These are phyloP conservation scores for Myriosclerotinia curreyana DNA, from an alignment of 2,329 filamentous ascomycete genomes.

Conservation along the genomic window DNA sequence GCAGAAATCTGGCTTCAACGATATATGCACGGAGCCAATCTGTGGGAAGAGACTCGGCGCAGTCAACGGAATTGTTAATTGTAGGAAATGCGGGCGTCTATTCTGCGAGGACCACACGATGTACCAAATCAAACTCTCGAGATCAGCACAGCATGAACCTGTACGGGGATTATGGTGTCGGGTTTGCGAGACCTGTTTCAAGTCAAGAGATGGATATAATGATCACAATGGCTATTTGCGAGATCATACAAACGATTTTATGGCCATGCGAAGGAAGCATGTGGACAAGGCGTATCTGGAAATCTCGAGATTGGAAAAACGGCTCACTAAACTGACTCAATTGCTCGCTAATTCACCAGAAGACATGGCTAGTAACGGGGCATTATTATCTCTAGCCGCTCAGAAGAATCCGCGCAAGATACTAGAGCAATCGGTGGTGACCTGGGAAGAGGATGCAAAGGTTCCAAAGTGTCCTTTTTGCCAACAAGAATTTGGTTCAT, in stretches of 20 bases:
- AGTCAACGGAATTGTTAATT: constrained; percentile 84
- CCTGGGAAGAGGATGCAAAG: constrained; percentile 87
- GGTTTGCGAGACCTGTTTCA: constrained; percentile 99
- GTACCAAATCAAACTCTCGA: constrained; percentile 98
- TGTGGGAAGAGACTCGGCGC: constrained; percentile 79
- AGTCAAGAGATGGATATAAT: constrained; percentile 92
- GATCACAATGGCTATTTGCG: constrained; percentile 72
- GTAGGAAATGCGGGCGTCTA: constrained; percentile 83
- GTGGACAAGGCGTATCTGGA: constrained; percentile 86
- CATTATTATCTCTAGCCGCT: constrained; percentile 57
- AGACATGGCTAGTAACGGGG: constrained; percentile 53
- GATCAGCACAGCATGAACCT: constrained; percentile 85
- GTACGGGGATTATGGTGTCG: constrained; percentile 88
- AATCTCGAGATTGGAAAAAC: constrained; percentile 84
- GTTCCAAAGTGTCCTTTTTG: constrained; percentile 88
- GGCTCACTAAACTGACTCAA: constrained; percentile 84
- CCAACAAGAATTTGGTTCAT: constrained; percentile 90
- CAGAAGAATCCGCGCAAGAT: constrained; percentile 74
- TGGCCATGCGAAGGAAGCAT: constrained; percentile 66
- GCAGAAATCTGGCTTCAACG: constrained; percentile 72
- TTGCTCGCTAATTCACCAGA: constrained; percentile 73
- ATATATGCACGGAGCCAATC: constrained; percentile 81
- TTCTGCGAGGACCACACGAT: constrained; percentile 98
- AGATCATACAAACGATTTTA: constrained; percentile 72
- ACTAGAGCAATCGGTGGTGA: constrained; percentile 87